These are phyloP conservation scores for Chlorophyllum brunneum DNA, from an alignment of 768 basidiomycete species.

Conservation along the genomic window DNA sequence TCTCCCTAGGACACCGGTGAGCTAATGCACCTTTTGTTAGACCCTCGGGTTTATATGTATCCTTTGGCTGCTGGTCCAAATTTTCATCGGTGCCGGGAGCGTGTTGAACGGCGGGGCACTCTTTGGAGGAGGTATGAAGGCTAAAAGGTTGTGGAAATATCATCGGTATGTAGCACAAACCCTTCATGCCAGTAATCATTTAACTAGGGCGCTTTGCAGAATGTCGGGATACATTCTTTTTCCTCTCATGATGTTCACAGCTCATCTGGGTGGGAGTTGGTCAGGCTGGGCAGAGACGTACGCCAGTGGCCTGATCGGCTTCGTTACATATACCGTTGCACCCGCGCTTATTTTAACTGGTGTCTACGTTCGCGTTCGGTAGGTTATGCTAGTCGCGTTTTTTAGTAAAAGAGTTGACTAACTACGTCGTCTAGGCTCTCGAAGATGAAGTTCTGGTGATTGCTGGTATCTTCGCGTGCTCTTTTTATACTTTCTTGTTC, in stretches of 20 bases:
- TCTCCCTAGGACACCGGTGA: neutral
- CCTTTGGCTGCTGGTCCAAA: slow-evolving; percentile 59
- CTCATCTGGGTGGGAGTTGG: slow-evolving; percentile 68
- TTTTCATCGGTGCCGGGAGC: slow-evolving; percentile 63
- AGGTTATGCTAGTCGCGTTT: slow-evolving; percentile 12
- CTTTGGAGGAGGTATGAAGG: slow-evolving; percentile 69
- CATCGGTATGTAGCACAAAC: slow-evolving; percentile 47
- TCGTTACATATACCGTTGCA: slow-evolving; percentile 52
- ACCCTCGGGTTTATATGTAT: slow-evolving; percentile 62
- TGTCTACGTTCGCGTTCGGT: slow-evolving; percentile 52
- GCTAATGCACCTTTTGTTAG: slow-evolving; percentile 26
- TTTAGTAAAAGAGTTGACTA: neutral
- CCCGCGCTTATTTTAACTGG: slow-evolving; percentile 44
- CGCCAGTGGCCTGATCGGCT: slow-evolving; percentile 33
- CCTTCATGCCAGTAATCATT: neutral
- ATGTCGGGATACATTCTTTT: slow-evolving; percentile 74
- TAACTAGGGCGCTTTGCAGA: slow-evolving; percentile 27
- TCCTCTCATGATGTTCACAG: slow-evolving; percentile 54
- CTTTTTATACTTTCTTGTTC: too few species aligned
- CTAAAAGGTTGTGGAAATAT: slow-evolving; percentile 80
- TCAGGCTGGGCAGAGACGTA: slow-evolving; percentile 52
- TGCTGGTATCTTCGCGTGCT: neutral
- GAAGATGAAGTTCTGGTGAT: slow-evolving; percentile 44
- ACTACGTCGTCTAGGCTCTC: slow-evolving; percentile 37
- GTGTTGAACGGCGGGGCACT: slow-evolving; percentile 70